Base-by-base conservation (phyloP, 345 rosid genomes). In the Salix udensis region DNA sequence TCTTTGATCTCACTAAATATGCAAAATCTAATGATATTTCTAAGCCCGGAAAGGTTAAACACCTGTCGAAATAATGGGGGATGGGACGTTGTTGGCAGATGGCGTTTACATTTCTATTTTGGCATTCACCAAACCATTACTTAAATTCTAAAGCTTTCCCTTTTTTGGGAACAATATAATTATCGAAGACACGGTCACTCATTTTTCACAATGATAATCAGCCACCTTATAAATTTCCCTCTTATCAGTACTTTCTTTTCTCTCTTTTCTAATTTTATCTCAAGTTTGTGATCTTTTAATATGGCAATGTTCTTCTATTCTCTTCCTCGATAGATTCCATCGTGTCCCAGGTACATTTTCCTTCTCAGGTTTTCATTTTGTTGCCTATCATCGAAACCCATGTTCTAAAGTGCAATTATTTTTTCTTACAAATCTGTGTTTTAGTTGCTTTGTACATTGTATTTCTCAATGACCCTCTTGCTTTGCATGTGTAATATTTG, bases 181-280 rank as follows among this genome's bases (percentile, higher is more conserved):
- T 23, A 72, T 37, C 74, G 66, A 44, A 72, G 55, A 78, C 83
- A 46, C 83, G 84, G 84, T 76, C 81, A 52, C 30, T 73, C 72
- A 12, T 70, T 73, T 78, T 76, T 65, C 53, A 5, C 61, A 44
- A 55, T 64, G 69, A 72, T 11, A 19, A 37, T 53, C 78, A 65
- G 46, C 39, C 37, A 60, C 40, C 4, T 46, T 72, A 11, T 30
- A 11, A 34, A 7, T 52, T 37, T 68, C n/a, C n/a, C 34, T 66
- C 31, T 12, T 36, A 4, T 23, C 31, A n/a, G 40, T 62, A 9
- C 39, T 53, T 26, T 36, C 37, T 24, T 8, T 44, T 19, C 12
- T 18, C 48, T 67, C 28, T 30, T 39, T 15, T 26, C 36, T 39
- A 26, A 16, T 52, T 19, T 44, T 46, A 21, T 24, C 8, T 53